These are phyloP conservation scores for Neonectria hederae DNA, from an alignment of 2,329 filamentous ascomycete species.

Conservation along the genomic window DNA sequence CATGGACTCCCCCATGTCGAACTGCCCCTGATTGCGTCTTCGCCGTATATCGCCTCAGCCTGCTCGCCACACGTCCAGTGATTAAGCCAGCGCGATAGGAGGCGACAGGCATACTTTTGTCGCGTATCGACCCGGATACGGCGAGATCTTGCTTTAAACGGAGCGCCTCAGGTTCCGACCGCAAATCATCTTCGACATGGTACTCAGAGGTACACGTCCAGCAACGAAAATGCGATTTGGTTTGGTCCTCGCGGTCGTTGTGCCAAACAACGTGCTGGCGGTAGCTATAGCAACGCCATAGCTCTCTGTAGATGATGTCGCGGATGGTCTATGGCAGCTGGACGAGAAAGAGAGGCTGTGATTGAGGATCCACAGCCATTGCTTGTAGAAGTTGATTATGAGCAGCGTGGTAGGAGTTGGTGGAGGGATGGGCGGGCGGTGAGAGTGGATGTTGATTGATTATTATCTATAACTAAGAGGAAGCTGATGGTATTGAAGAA, in stretches of 20 bases:
- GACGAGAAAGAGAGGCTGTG: conserved; percentile 14
- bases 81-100: conserved; percentile 10
- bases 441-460: not conserved
- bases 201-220: conserved; percentile 26
- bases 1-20: conserved; percentile 7
- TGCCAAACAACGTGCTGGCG: conserved; percentile 27
- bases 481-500: too few species aligned
- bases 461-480: too few species aligned
- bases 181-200: conserved; percentile 8
- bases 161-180: conserved; percentile 3
- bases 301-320: conserved; percentile 26
- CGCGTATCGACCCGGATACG: not conserved
- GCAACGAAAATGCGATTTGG: conserved; percentile 18
- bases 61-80: conserved; percentile 10
- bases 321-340: conserved; percentile 25
- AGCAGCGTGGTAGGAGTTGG: not conserved
- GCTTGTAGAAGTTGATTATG: not conserved
- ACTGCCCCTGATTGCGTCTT: not conserved
- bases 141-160: not conserved
- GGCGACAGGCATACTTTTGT: not conserved
- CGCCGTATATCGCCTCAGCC: not conserved
- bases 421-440: not conserved
- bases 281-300: conserved; percentile 22
- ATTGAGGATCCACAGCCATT: conserved; percentile 13
- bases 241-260: not conserved